These are phyloP conservation scores for Aspergillus pseudoglaucus DNA, from an alignment of 2,329 filamentous ascomycete species.

Conservation along the genomic window DNA sequence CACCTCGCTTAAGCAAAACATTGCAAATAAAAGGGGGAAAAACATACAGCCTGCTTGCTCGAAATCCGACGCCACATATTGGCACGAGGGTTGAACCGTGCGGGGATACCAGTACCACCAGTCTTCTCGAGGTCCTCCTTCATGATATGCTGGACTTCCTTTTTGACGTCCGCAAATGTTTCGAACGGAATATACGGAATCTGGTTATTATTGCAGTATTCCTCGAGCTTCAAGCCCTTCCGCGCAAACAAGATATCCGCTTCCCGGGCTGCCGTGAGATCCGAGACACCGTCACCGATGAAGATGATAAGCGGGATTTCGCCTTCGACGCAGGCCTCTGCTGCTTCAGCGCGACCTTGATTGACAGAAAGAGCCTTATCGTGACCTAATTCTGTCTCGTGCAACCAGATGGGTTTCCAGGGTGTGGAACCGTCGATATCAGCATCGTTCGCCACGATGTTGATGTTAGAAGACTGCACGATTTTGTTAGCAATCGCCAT, in stretches of 20 bases:
- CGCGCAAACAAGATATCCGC: conserved; percentile 64
- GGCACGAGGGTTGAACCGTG: conserved; percentile 59
- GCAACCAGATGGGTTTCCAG: conserved; percentile 63
- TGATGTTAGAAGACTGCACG: conserved; percentile 48
- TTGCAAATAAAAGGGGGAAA: conserved; percentile 1
- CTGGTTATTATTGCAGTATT: conserved; percentile 58
- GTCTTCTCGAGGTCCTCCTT: conserved; percentile 57
- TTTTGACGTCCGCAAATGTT: conserved; percentile 60
- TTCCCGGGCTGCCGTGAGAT: conserved; percentile 59
- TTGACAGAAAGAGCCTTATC: conserved; percentile 61
- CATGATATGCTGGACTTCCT: conserved; percentile 52
- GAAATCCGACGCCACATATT: conserved; percentile 62
- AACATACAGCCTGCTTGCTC: conserved; percentile 49
- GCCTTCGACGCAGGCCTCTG: conserved; percentile 51
- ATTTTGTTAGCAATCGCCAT: not conserved
- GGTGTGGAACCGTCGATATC: conserved; percentile 51
- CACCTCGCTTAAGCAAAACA: not conserved
- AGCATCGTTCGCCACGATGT: conserved; percentile 64
- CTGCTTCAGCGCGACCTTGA: conserved; percentile 52
- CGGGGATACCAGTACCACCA: conserved; percentile 52
- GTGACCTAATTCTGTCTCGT: conserved; percentile 59
- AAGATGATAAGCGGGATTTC: conserved; percentile 62
- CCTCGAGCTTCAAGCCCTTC: conserved; percentile 57
- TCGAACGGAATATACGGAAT: conserved; percentile 59
- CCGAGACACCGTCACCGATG: conserved; percentile 64